Percentiles rank a stretch among this genome's conserved stretches.
phyloP scores from a whole-genome alignment of 2,329 filamentous ascomycete species.

The Colletotrichum brevisporum region DNA sequence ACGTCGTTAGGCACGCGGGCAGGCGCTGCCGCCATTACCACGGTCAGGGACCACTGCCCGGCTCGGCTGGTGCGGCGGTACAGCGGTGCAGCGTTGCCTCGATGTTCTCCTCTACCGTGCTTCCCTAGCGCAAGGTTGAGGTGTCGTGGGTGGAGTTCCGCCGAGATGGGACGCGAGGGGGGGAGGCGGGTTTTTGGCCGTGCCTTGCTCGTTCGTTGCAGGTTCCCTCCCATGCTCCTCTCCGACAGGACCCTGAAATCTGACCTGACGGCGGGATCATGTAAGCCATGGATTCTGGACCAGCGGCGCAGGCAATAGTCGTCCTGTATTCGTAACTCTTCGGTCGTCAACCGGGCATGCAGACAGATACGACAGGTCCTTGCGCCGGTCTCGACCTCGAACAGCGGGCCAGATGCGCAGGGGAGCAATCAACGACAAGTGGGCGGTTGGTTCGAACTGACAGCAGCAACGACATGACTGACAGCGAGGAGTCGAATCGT shows the following conservation, averaged over 20 bases:
- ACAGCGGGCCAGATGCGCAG: background rate
- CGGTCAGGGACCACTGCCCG: conserved; percentile 24
- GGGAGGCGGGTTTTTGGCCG: conserved; percentile 33
- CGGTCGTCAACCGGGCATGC: background rate
- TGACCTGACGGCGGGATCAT: conserved; percentile 33
- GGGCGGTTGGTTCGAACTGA: background rate
- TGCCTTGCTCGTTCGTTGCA: conserved; percentile 37
- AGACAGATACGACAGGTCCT: background rate
- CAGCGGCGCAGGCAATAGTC: conserved; percentile 18
- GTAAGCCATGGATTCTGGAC: conserved; percentile 23
- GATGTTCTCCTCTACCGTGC: conserved; percentile 30
- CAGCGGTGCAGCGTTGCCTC: conserved; percentile 28
- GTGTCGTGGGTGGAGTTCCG: conserved; percentile 33
- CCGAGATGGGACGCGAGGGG: conserved; percentile 33
- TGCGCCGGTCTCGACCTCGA: background rate
- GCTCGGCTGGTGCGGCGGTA: conserved; percentile 27
- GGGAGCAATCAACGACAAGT: background rate
- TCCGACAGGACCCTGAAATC: conserved; percentile 40
- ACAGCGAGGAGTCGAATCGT: too few species aligned
- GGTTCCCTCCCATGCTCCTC: conserved; percentile 31
- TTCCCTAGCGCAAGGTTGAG: conserved; percentile 25
- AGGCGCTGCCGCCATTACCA: conserved; percentile 30
- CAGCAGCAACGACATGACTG: background rate
- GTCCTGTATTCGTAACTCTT: background rate
- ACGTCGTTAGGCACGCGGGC: conserved; percentile 37